These are phyloP conservation scores for Fonsecaea nubica DNA, from an alignment of 2,329 filamentous ascomycete genomes.

Conservation along the genomic window DNA sequence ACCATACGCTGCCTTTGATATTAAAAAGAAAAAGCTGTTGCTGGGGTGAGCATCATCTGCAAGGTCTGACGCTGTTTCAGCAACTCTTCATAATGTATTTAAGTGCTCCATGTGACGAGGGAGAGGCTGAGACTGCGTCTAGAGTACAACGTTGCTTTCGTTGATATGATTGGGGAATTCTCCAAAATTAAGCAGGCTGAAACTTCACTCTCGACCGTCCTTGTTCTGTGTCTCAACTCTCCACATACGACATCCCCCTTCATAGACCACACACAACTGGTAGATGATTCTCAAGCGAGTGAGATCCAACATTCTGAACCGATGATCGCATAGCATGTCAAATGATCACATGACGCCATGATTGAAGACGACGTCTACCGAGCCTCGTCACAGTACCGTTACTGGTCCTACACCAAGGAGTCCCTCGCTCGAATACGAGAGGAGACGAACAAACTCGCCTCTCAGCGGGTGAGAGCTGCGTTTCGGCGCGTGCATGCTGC, in stretches of 20 bases:
- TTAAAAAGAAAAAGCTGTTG: not conserved
- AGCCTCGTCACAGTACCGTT: constrained; percentile 83
- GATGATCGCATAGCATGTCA: not conserved
- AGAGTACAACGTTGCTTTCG: not conserved
- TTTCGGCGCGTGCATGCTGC: constrained; percentile 56
- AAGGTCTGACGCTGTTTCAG: not conserved
- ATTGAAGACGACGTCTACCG: constrained; percentile 92
- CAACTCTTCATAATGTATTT: not conserved
- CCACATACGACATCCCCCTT: not conserved
- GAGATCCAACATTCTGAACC: not conserved
- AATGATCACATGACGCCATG: constrained; percentile 57
- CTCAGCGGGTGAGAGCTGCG: constrained; percentile 68
- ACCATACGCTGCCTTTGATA: not conserved
- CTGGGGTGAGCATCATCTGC: not conserved
- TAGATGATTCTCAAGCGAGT: not conserved
- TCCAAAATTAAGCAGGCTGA: not conserved
- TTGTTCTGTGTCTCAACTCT: not conserved
- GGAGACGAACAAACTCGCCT: constrained; percentile 79
- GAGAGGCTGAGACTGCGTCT: not conserved
- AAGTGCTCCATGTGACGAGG: not conserved
- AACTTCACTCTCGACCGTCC: not conserved
- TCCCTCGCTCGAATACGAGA: constrained; percentile 74
- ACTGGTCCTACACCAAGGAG: constrained; percentile 87
- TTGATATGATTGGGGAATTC: not conserved
- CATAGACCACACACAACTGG: not conserved